A percentile compares a stretch with the other conserved stretches of the same genome.
Conservation (phyloP, 371 early-diverging fungal genomes). For the Capillidium rhysosporum region DNA sequence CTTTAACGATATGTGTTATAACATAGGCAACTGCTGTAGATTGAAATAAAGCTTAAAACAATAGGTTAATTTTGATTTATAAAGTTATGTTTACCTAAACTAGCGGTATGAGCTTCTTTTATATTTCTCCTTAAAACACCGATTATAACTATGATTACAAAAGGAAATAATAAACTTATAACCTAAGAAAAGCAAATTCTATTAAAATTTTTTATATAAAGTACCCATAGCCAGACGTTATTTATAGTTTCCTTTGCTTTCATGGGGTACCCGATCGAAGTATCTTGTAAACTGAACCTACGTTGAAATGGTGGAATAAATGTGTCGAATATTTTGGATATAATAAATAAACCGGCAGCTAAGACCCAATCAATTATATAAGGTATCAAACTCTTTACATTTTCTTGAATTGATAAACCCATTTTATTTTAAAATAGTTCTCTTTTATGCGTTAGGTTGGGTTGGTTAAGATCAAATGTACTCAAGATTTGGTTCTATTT, state of each 20-base stretch:
- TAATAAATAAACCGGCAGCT: background rate
- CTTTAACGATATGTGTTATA: slow-evolving; percentile 1
- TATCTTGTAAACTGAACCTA: slow-evolving; percentile 44
- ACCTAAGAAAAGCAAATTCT: background rate
- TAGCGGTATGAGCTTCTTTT: slow-evolving; percentile 12
- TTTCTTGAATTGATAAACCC: too few relatives aligned
- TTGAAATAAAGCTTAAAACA: background rate
- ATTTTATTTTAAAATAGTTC: too few relatives aligned
- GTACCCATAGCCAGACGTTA: slow-evolving; percentile 22
- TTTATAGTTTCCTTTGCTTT: slow-evolving; percentile 36
- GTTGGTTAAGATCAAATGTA: too few relatives aligned
- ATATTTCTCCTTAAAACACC: slow-evolving; percentile 30
- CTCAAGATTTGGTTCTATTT: too few relatives aligned
- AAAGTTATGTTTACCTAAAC: background rate
- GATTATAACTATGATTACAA: slow-evolving; percentile 21
- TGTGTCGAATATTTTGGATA: slow-evolving; percentile 19
- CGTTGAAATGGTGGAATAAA: slow-evolving; percentile 43
- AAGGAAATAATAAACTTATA: slow-evolving; percentile 16
- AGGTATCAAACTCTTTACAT: background rate
- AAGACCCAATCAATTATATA: background rate
- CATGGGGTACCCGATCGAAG: slow-evolving; percentile 37
- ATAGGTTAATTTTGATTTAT: background rate
- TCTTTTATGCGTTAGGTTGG: too few relatives aligned
- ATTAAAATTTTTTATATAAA: background rate
- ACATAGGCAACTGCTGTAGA: slow-evolving; percentile 2